Evolutionary conservation across 495 filamentous ascomycete genomes (phyloP).

Genomic region (Cudoniella acicularis): DNA sequence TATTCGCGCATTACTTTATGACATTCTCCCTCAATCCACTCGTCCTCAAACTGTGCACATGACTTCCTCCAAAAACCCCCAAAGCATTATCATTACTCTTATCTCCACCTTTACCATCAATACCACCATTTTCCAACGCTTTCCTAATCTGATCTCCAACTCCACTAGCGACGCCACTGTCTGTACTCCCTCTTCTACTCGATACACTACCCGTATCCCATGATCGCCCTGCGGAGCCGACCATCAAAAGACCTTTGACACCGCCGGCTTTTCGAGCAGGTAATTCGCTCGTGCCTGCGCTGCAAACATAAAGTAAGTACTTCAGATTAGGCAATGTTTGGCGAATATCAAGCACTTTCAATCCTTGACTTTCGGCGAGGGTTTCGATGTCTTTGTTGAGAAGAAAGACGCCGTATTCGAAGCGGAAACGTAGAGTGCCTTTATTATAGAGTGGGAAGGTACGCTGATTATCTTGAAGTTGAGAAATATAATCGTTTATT

Average conservation of each 20-base stretch:
- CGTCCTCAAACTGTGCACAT: background rate
- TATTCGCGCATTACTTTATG: background rate
- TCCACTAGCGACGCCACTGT: constrained; percentile 36
- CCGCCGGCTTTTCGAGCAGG: constrained; percentile 76
- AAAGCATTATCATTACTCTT: background rate
- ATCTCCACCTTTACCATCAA: background rate
- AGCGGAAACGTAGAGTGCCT: constrained; percentile 73
- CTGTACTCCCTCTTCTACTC: constrained; percentile 46
- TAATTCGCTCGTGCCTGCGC: constrained; percentile 71
- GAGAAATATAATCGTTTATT: constrained; percentile 76
- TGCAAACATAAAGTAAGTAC: constrained; percentile 83
- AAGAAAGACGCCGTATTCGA: constrained; percentile 93
- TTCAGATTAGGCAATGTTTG: constrained; percentile 92
- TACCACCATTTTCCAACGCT: constrained; percentile 24
- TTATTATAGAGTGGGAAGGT: constrained; percentile 80
- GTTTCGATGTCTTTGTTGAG: constrained; percentile 92
- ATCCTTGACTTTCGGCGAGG: constrained; percentile 66
- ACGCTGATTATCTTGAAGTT: constrained; percentile 57
- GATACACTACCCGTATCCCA: constrained; percentile 25
- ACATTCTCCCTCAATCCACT: background rate
- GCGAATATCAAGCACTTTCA: constrained; percentile 79
- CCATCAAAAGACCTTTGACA: constrained; percentile 62
- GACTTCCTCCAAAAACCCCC: background rate
- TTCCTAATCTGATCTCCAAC: constrained; percentile 38
- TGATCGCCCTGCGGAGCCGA: constrained; percentile 32